Percentiles rank a stretch among this genome's conserved stretches.
Conservation (phyloP, 352 stramenopile genomes). For the Phytopythium boreale region DNA sequence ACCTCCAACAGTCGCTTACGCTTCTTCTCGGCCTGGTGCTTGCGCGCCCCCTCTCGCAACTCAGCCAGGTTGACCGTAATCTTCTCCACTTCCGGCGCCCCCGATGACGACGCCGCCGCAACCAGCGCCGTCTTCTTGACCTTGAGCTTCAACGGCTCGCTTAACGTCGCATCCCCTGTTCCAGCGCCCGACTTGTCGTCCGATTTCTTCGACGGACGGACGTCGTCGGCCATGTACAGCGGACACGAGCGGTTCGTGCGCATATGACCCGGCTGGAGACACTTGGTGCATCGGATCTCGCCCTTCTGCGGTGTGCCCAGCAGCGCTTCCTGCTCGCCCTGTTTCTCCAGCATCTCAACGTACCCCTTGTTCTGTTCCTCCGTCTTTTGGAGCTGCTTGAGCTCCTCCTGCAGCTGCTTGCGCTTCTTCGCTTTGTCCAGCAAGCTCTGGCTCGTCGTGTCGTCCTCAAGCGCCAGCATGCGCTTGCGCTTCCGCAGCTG, state of each 20-base stretch:
- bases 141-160: slow-evolving; percentile 64
- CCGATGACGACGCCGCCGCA: neutral
- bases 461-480: slow-evolving; percentile 68
- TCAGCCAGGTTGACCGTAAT: slow-evolving; percentile 79
- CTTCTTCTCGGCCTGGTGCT: slow-evolving; percentile 80
- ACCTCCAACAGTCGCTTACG: slow-evolving; percentile 72
- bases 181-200: slow-evolving; percentile 14
- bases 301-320: slow-evolving; percentile 44
- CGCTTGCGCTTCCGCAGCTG: slow-evolving; percentile 77
- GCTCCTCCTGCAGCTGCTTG: slow-evolving; percentile 80
- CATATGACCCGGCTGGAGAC: slow-evolving; percentile 78
- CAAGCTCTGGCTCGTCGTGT: slow-evolving; percentile 41
- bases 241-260: slow-evolving; percentile 81
- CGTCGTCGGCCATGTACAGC: slow-evolving; percentile 76
- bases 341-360: slow-evolving; percentile 78
- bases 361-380: slow-evolving; percentile 84
- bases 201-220: slow-evolving; percentile 2
- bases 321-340: slow-evolving; percentile 41
- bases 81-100: slow-evolving; percentile 24
- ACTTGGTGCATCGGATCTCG: slow-evolving; percentile 79
- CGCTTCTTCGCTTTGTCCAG: slow-evolving; percentile 76
- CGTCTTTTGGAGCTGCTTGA: slow-evolving; percentile 83
- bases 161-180: slow-evolving; percentile 12
- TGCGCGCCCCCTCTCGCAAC: slow-evolving; percentile 66
- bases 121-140: slow-evolving; percentile 33